Evolutionary conservation across 2,329 filamentous ascomycete genomes (phyloP).

Genomic region (Penicillium sp.): DNA sequence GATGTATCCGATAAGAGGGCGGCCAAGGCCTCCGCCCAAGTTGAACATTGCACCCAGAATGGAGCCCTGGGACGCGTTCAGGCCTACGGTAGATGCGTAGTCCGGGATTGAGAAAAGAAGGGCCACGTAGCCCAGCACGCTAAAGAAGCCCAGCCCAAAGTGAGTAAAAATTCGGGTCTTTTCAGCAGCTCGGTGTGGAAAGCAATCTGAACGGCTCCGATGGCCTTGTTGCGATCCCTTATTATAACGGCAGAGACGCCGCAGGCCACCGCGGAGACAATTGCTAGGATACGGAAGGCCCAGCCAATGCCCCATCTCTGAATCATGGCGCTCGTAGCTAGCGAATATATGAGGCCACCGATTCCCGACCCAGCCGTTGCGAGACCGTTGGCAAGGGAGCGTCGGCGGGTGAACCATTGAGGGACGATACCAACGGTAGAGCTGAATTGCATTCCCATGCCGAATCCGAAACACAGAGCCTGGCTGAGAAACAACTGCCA

Average conservation of each 20-base stretch:
- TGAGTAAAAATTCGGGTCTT: not conserved
- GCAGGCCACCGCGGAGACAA: slow-evolving; percentile 39
- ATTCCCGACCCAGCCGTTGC: slow-evolving; percentile 43
- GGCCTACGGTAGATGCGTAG: not conserved
- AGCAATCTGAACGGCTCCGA: not conserved
- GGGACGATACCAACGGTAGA: slow-evolving; percentile 40
- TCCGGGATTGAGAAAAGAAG: not conserved
- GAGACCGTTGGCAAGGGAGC: slow-evolving; percentile 47
- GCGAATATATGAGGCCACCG: slow-evolving; percentile 41
- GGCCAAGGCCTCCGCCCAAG: not conserved
- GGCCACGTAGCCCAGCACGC: not conserved
- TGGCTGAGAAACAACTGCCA: slow-evolving; percentile 48
- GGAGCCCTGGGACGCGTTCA: not conserved
- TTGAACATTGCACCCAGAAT: not conserved
- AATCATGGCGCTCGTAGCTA: slow-evolving; percentile 43
- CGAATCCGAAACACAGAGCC: slow-evolving; percentile 43
- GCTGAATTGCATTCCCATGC: slow-evolving; percentile 45
- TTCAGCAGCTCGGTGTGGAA: not conserved
- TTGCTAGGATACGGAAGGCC: slow-evolving; percentile 40
- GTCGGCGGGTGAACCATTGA: slow-evolving; percentile 45
- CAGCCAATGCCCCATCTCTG: slow-evolving; percentile 39
- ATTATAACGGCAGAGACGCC: slow-evolving; percentile 33
- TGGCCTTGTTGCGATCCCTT: not conserved
- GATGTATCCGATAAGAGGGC: not conserved
- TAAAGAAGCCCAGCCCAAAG: not conserved